Evolutionary conservation across 768 basidiomycete genomes (phyloP).

Genomic region (Inosperma sp.): DNA sequence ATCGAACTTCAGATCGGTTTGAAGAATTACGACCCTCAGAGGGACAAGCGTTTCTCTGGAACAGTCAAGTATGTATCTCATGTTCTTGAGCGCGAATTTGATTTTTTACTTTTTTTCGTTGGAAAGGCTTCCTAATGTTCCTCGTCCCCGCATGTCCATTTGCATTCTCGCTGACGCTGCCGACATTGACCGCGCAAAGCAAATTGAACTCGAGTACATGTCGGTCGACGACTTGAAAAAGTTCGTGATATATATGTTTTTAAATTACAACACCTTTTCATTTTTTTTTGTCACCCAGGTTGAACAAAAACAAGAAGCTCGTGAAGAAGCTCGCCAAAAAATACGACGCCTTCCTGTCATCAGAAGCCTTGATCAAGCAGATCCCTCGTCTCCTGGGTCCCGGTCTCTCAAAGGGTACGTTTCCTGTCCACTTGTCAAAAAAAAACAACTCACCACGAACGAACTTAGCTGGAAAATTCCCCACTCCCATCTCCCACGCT

Average conservation of each 20-base stretch:
- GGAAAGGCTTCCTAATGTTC: slow-evolving; percentile 86
- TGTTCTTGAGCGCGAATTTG: neutral
- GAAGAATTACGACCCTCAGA: slow-evolving; percentile 99
- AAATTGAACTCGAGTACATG: slow-evolving; percentile 98
- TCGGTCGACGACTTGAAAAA: slow-evolving; percentile 99
- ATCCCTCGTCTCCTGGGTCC: slow-evolving; percentile 99
- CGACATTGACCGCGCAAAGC: slow-evolving; percentile 98
- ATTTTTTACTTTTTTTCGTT: neutral
- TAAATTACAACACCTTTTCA: too few species aligned
- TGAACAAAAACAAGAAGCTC: slow-evolving; percentile 99
- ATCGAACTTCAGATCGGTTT: slow-evolving; percentile 95
- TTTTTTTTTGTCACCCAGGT: slow-evolving; percentile 39
- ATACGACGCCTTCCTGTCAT: slow-evolving; percentile 97
- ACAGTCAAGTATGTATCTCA: slow-evolving; percentile 75
- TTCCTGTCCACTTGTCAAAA: neutral
- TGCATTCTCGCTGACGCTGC: slow-evolving; percentile 99
- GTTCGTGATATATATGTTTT: slow-evolving; percentile 38
- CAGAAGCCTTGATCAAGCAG: slow-evolving; percentile 98
- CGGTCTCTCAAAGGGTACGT: slow-evolving; percentile 95
- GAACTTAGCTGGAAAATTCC: slow-evolving; percentile 89
- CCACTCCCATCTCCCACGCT: slow-evolving; percentile 88
- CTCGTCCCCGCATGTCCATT: slow-evolving; percentile 98
- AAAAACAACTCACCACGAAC: neutral
- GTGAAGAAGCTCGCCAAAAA: slow-evolving; percentile 99
- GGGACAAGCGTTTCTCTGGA: slow-evolving; percentile 99